Conservation (phyloP, 2,329 filamentous ascomycete species). For the Hypomyces perniciosus region DNA sequence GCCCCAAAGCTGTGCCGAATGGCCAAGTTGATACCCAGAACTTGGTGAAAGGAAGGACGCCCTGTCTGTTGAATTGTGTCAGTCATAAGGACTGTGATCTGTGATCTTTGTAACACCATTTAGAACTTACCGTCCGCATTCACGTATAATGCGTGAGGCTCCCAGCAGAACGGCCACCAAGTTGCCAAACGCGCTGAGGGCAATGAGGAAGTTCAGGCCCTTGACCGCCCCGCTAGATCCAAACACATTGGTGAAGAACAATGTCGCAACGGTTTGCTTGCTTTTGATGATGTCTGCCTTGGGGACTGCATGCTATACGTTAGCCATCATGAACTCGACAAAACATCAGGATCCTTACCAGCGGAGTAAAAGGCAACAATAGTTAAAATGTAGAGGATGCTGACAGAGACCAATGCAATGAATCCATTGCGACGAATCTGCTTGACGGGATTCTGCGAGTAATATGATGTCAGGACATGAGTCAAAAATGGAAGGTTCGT, state of each 20-base stretch:
- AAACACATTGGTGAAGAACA: slow-evolving; percentile 56
- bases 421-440: slow-evolving; percentile 46
- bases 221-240: slow-evolving; percentile 41
- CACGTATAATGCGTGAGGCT: slow-evolving; percentile 50
- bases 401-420: slow-evolving; percentile 44
- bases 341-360: slow-evolving; percentile 20
- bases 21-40: slow-evolving; percentile 60
- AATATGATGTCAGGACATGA: neutral
- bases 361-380: slow-evolving; percentile 58
- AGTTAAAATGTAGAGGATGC: slow-evolving; percentile 50
- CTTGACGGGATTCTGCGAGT: slow-evolving; percentile 44
- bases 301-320: slow-evolving; percentile 31
- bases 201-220: slow-evolving; percentile 52
- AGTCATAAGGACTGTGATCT: neutral
- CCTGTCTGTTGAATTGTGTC: slow-evolving; percentile 38
- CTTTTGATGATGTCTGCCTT: slow-evolving; percentile 49
- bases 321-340: neutral
- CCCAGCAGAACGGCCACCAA: slow-evolving; percentile 51
- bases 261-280: slow-evolving; percentile 47
- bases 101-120: no score
- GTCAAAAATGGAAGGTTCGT: neutral
- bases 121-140: slow-evolving; percentile 45
- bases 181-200: slow-evolving; percentile 54
- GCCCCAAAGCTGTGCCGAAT: slow-evolving; percentile 57
- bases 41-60: slow-evolving; percentile 52